Conservation (phyloP, 2,329 filamentous ascomycete genomes). For the Aspergillus sp. region DNA sequence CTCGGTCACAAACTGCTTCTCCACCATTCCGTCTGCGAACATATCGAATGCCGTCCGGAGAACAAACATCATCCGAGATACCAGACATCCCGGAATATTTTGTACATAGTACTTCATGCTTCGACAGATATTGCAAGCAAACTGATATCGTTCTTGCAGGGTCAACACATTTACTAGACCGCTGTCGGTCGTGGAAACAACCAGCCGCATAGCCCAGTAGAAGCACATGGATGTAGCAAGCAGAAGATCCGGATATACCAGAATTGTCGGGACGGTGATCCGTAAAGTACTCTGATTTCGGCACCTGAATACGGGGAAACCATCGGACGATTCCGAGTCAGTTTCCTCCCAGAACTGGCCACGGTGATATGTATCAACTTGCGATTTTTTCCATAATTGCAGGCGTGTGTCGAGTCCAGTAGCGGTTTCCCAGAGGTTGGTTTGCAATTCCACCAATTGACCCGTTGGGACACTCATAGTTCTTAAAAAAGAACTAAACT, state of each 20-base stretch:
- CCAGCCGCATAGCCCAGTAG: constrained; percentile 21
- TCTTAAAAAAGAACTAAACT: constrained; percentile 9
- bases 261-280: constrained; percentile 8
- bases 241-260: constrained; percentile 21
- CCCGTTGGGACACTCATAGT: constrained; percentile 1
- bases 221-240: constrained; percentile 18
- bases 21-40: constrained; percentile 20
- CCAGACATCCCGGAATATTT: constrained; percentile 19
- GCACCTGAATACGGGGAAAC: constrained; percentile 17
- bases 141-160: constrained; percentile 19
- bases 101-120: constrained; percentile 24
- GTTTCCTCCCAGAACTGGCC: constrained; percentile 12
- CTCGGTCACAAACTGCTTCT: constrained; percentile 19
- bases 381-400: constrained; percentile 14
- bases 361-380: constrained; percentile 11
- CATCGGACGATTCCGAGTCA: constrained; percentile 2
- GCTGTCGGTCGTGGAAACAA: constrained; percentile 16
- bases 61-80: constrained; percentile 25
- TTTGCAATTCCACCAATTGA: constrained; percentile 11
- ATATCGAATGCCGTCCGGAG: constrained; percentile 22
- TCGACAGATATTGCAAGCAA: constrained; percentile 25
- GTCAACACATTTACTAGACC: constrained; percentile 16
- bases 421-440: constrained; percentile 14
- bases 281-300: constrained; percentile 16
- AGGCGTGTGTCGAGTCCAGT: constrained; percentile 13